These are phyloP conservation scores for Globisporangium nunn DNA, from an alignment of 352 stramenopile species.

Conservation along the genomic window DNA sequence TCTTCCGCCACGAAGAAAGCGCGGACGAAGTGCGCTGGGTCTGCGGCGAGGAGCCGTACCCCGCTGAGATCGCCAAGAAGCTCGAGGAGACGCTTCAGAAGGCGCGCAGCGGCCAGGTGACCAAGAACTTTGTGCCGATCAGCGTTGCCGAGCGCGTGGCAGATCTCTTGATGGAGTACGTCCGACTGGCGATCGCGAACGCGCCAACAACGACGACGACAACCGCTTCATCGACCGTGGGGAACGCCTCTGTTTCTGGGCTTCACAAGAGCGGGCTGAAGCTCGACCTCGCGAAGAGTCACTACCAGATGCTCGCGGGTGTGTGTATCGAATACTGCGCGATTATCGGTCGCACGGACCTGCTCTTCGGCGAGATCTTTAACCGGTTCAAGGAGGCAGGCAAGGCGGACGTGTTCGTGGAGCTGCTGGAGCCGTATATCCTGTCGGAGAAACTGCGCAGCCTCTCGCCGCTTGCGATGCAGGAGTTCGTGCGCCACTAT, in stretches of 20 bases:
- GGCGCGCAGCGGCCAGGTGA: constrained; percentile 68
- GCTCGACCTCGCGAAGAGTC: constrained; percentile 88
- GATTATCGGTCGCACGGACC: constrained; percentile 76
- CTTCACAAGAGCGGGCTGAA: constrained; percentile 65
- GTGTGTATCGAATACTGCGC: constrained; percentile 96
- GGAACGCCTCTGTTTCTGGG: constrained; percentile 4
- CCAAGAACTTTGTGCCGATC: constrained; percentile 87
- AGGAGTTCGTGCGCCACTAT: constrained; percentile 92
- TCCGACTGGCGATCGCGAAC: constrained; percentile 83
- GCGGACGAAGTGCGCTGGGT: constrained; percentile 81
- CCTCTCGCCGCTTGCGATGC: constrained; percentile 89
- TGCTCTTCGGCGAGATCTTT: constrained; percentile 87
- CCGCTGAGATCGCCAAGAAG: constrained; percentile 71
- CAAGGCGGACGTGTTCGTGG: constrained; percentile 88
- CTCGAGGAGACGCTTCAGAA: constrained; percentile 84
- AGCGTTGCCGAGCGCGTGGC: constrained; percentile 84
- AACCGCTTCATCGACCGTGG: background rate
- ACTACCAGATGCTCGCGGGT: constrained; percentile 94
- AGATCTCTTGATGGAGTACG: constrained; percentile 87
- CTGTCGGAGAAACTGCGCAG: constrained; percentile 90
- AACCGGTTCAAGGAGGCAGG: constrained; percentile 75
- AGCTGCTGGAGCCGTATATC: constrained; percentile 93
- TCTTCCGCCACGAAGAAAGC: constrained; percentile 79
- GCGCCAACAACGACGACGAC: constrained; percentile 25
- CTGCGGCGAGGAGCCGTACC: constrained; percentile 74